Evolutionary conservation across 371 early-diverging fungal species (phyloP).

Genomic region (Entomophthora muscae): DNA sequence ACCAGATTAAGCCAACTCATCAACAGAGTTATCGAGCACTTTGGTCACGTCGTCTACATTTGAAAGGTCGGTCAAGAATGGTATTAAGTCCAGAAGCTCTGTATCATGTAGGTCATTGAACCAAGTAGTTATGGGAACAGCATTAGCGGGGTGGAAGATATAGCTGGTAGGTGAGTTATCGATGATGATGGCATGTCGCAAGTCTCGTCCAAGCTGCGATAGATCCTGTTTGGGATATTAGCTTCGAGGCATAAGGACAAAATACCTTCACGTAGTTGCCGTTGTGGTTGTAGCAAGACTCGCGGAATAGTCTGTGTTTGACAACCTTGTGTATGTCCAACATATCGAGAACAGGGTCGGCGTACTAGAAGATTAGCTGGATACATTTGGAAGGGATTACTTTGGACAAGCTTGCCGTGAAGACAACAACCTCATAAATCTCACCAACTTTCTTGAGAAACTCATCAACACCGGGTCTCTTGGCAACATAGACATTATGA

Average conservation of each 20-base stretch:
- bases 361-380: constrained; percentile 45
- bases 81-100: constrained; percentile 80
- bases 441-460: constrained; percentile 76
- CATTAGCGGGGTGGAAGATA: constrained; percentile 85
- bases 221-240: constrained; percentile 31
- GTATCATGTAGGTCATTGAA: constrained; percentile 90
- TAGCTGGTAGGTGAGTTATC: constrained; percentile 90
- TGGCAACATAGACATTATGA: constrained; percentile 88
- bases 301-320: constrained; percentile 82
- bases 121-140: constrained; percentile 92
- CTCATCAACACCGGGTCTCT: constrained; percentile 86
- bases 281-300: constrained; percentile 83
- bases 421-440: constrained; percentile 84
- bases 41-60: constrained; percentile 72
- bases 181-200: constrained; percentile 62
- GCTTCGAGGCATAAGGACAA: neutral
- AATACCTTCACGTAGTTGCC: constrained; percentile 90
- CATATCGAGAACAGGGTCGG: constrained; percentile 88
- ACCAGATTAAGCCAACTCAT: constrained; percentile 7
- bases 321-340: constrained; percentile 73
- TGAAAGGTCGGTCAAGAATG: constrained; percentile 80
- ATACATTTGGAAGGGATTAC: constrained; percentile 20
- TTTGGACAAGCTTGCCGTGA: constrained; percentile 89
- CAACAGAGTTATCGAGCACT: constrained; percentile 42
- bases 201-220: constrained; percentile 62